These are phyloP conservation scores for Lithospermum erythrorhizon DNA, from an alignment of 257 asterid genomes.

Conservation along the genomic window DNA sequence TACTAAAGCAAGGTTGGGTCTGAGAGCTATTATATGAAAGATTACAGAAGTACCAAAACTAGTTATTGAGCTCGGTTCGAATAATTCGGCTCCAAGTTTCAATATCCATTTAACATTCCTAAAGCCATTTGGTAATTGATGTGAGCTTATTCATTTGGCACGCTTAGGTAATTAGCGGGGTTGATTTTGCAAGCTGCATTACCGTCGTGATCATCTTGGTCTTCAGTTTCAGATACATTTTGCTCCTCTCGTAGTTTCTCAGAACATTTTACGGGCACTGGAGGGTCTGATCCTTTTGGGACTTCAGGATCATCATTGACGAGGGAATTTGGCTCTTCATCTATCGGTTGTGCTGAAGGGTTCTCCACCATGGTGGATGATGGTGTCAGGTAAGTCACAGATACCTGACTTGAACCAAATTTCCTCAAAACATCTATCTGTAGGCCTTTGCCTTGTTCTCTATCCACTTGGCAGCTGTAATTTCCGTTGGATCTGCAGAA, in stretches of 20 bases:
- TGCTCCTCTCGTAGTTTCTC: constrained; percentile 25
- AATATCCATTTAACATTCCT: too few species aligned
- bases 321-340: constrained; percentile 22
- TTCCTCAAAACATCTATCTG: constrained; percentile 91
- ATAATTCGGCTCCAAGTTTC: constrained; percentile 1
- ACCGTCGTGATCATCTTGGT: constrained; percentile 18
- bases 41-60: not conserved
- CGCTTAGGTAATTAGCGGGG: constrained; percentile 73
- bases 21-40: too few species aligned
- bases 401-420: constrained; percentile 50
- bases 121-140: constrained; percentile 3
- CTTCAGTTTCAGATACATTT: constrained; percentile 22
- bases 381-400: constrained; percentile 34
- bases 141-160: constrained; percentile 19
- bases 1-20: too few species aligned
- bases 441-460: constrained; percentile 75
- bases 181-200: constrained; percentile 15
- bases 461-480: constrained; percentile 79
- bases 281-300: constrained; percentile 12
- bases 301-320: too few species aligned
- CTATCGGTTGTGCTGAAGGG: constrained; percentile 22
- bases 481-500: constrained; percentile 75
- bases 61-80: not conserved
- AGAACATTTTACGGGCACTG: constrained; percentile 19
- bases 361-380: constrained; percentile 42